phyloP scores from a whole-genome alignment of 176 grass and related monocot genomes.

The Oryza longistaminata region DNA sequence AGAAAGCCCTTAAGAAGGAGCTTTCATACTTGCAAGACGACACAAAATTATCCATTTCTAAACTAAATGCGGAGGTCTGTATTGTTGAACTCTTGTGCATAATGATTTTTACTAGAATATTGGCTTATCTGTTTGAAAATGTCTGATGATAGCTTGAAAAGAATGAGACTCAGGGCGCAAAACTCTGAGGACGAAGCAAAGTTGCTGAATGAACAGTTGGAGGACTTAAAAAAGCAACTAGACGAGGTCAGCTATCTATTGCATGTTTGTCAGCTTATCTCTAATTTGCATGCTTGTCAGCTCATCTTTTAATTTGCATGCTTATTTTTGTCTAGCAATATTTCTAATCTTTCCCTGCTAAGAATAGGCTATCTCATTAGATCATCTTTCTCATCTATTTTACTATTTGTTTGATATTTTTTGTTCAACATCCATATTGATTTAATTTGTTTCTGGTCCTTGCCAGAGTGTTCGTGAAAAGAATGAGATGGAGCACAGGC shows the following conservation, averaged over 20 bases:
- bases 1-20: constrained; percentile 67
- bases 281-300: background rate
- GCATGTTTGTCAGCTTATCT: constrained; percentile 5
- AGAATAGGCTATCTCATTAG: background rate
- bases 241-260: constrained; percentile 54
- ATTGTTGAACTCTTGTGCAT: constrained; percentile 32
- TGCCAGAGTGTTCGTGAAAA: constrained; percentile 61
- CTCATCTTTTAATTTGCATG: too few relatives aligned
- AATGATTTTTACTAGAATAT: constrained; percentile 19
- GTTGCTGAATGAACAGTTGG: constrained; percentile 65
- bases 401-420: constrained; percentile 31
- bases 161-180: constrained; percentile 67
- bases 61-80: constrained; percentile 70
- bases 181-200: constrained; percentile 67
- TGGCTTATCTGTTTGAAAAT: constrained; percentile 36
- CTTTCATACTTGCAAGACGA: constrained; percentile 73
- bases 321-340: constrained; percentile 3
- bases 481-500: constrained; percentile 55
- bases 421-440: constrained; percentile 29
- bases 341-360: constrained; percentile 22
- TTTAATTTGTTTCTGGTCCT: constrained; percentile 41
- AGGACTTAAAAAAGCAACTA: constrained; percentile 61
- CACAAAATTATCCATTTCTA: constrained; percentile 54
- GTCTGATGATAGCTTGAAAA: constrained; percentile 60
- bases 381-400: constrained; percentile 5